Conservation (phyloP, 345 rosid species). For the Citrus mangshanensis region DNA sequence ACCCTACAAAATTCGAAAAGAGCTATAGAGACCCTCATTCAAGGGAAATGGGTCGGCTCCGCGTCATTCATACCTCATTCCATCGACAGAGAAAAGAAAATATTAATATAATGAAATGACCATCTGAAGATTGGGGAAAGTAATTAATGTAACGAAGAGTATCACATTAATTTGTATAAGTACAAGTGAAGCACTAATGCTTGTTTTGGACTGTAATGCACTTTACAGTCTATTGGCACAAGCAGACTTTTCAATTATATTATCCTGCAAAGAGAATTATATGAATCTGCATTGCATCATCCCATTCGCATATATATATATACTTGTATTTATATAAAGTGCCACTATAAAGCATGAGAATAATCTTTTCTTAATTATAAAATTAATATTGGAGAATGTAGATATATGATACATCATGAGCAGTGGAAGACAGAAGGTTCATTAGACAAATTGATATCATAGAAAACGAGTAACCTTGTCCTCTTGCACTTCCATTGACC, state of each 20-base stretch:
- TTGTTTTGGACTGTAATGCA: slow-evolving; percentile 29
- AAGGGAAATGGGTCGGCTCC: slow-evolving; percentile 42
- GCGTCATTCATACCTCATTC: slow-evolving; percentile 38
- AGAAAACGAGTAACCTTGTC: not conserved
- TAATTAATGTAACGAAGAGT: slow-evolving; percentile 9
- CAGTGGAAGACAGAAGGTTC: slow-evolving; percentile 27
- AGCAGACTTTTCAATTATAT: slow-evolving; percentile 19
- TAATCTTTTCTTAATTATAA: slow-evolving; percentile 2
- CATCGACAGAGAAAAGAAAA: not conserved
- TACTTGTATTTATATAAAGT: not conserved
- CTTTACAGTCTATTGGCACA: slow-evolving; percentile 29
- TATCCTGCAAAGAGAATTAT: slow-evolving; percentile 18
- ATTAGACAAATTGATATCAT: not conserved
- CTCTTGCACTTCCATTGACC: not conserved
- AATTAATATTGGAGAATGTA: not conserved
- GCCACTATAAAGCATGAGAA: not conserved
- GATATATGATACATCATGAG: slow-evolving; percentile 1
- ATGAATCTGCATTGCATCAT: not conserved
- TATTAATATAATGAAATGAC: not conserved
- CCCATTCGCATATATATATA: not conserved
- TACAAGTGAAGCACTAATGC: slow-evolving; percentile 34
- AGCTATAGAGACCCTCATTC: slow-evolving; percentile 35
- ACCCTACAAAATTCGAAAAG: slow-evolving; percentile 28
- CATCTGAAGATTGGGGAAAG: not conserved
- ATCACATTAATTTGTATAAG: slow-evolving; percentile 24